Percentiles rank a stretch among this genome's conserved stretches.
phyloP scores from a whole-genome alignment of 2,329 filamentous ascomycete genomes.

The Exophiala calicioides region DNA sequence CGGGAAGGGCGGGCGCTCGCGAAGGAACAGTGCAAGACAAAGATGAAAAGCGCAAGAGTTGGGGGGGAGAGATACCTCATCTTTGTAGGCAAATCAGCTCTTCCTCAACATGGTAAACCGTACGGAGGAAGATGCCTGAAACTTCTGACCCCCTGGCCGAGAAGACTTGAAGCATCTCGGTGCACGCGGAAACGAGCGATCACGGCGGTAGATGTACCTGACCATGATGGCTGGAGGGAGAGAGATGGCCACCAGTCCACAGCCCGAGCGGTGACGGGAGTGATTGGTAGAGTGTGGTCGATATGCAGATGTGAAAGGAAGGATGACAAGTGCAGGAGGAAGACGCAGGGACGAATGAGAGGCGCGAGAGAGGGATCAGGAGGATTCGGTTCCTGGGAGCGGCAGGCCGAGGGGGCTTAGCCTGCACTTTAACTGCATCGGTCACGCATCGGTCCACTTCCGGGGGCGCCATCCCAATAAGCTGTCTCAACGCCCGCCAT shows the following conservation, averaged over 20 bases:
- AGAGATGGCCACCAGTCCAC: too few species aligned
- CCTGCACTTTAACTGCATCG: constrained; percentile 16
- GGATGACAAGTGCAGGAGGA: constrained; percentile 24
- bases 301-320: constrained; percentile 14
- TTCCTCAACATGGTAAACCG: constrained; percentile 15
- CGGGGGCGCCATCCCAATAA: too few species aligned
- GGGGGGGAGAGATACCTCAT: constrained; percentile 21
- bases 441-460: too few species aligned
- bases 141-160: constrained; percentile 27
- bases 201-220: constrained; percentile 30
- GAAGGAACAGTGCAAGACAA: constrained; percentile 12
- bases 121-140: constrained; percentile 28
- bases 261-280: constrained; percentile 8
- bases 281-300: constrained; percentile 21
- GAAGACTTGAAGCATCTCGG: constrained; percentile 27
- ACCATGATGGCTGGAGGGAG: constrained; percentile 22
- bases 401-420: constrained; percentile 1
- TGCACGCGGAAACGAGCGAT: constrained; percentile 23
- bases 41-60: constrained; percentile 8
- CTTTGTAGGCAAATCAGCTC: constrained; percentile 28
- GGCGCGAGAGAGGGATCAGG: not conserved
- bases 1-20: constrained; percentile 21
- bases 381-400: constrained; percentile 6
- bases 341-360: constrained; percentile 21
- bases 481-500: constrained; percentile 13